phyloP scores from a whole-genome alignment of 371 early-diverging fungal species.

The Rhizopus delemar region DNA sequence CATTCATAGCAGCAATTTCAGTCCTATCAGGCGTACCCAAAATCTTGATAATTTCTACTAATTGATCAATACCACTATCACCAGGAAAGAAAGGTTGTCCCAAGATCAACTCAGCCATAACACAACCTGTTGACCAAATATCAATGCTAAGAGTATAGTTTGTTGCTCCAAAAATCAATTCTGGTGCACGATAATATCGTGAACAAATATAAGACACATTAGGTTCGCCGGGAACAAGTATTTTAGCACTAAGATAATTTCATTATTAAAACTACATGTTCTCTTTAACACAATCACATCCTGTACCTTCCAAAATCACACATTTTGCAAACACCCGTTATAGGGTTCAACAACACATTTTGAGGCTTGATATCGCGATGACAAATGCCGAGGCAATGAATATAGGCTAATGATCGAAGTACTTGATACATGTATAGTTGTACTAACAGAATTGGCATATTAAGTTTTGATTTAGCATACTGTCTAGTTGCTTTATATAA shows the following conservation, averaged over 20 bases:
- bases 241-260: conserved; percentile 76
- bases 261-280: neutral
- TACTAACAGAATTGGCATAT: conserved; percentile 88
- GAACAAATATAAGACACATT: conserved; percentile 99
- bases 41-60: conserved; percentile 99
- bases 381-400: conserved; percentile 80
- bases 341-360: conserved; percentile 74
- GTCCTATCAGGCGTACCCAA: conserved; percentile 97
- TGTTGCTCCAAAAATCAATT: conserved; percentile 96
- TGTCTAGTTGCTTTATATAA: conserved; percentile 80
- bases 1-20: conserved; percentile 95
- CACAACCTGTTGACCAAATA: conserved; percentile 99
- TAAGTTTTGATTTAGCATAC: conserved; percentile 81
- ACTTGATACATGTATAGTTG: conserved; percentile 98
- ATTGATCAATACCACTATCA: conserved; percentile 98
- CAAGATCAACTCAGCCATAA: conserved; percentile 97
- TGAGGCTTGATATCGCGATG: conserved; percentile 75
- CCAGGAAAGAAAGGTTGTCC: conserved; percentile 98
- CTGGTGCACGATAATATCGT: conserved; percentile 98
- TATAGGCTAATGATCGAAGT: conserved; percentile 93
- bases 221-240: conserved; percentile 91
- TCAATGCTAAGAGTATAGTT: conserved; percentile 92
- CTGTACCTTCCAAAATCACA: conserved; percentile 96
- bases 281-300: neutral
- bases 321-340: conserved; percentile 89